These are phyloP conservation scores for Roridomyces roridus DNA, from an alignment of 768 basidiomycete species.

Conservation along the genomic window DNA sequence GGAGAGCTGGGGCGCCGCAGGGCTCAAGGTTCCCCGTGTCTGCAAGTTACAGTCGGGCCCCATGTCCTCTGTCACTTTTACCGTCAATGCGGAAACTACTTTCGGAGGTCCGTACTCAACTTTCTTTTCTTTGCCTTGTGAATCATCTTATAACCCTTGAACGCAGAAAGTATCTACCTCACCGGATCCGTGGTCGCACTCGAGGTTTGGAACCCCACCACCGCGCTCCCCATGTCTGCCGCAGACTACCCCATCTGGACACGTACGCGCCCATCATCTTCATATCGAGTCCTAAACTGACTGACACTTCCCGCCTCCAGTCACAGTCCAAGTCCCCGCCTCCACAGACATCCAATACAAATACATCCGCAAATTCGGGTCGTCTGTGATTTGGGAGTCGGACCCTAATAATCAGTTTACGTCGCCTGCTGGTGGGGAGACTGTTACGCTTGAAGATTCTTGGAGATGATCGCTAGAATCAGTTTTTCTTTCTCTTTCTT, in stretches of 20 bases:
- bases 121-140: too few species aligned
- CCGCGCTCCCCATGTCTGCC: constrained; percentile 61
- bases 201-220: constrained; percentile 64
- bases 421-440: constrained; percentile 50
- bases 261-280: too few species aligned
- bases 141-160: too few species aligned
- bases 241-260: constrained; percentile 73
- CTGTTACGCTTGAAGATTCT: not conserved
- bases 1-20: constrained; percentile 71
- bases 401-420: constrained; percentile 67
- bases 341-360: constrained; percentile 70
- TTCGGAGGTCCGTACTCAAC: too few species aligned
- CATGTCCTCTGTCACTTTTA: constrained; percentile 59
- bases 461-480: too few species aligned
- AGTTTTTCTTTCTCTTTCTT: too few species aligned
- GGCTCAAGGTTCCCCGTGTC: constrained; percentile 50
- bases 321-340: constrained; percentile 64
- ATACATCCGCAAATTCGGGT: constrained; percentile 67
- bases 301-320: too few species aligned
- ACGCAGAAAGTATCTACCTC: constrained; percentile 75
- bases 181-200: constrained; percentile 65
- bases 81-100: constrained; percentile 62
- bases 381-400: constrained; percentile 68
- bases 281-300: too few species aligned
- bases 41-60: constrained; percentile 43